Conservation (phyloP, 2,329 filamentous ascomycete species). For the Chaetomiaceae sp. region DNA sequence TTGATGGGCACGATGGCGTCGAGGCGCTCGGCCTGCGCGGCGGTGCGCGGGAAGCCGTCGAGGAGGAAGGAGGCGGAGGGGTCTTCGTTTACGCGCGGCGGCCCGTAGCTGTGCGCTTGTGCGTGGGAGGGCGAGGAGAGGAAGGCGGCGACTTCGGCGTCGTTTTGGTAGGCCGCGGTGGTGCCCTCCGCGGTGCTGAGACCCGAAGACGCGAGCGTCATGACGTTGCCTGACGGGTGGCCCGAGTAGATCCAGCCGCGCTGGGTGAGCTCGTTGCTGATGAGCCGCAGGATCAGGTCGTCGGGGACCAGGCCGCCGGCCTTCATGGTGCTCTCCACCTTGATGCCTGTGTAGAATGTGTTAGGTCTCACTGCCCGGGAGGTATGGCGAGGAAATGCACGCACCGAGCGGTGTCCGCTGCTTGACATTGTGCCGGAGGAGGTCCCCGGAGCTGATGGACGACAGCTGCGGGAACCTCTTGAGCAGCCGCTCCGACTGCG, state of each 20-base stretch:
- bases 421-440: conserved; percentile 89
- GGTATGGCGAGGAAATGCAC: conserved; percentile 27
- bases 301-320: conserved; percentile 87
- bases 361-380: neutral
- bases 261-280: conserved; percentile 79
- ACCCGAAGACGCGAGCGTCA: conserved; percentile 46
- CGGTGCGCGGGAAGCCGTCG: conserved; percentile 91
- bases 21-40: conserved; percentile 70
- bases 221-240: conserved; percentile 39
- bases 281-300: conserved; percentile 84
- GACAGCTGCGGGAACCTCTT: conserved; percentile 82
- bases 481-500: conserved; percentile 86
- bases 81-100: conserved; percentile 55
- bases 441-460: conserved; percentile 88
- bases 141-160: conserved; percentile 39
- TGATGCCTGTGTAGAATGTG: conserved; percentile 59
- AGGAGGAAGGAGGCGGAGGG: conserved; percentile 87
- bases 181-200: conserved; percentile 39
- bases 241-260: conserved; percentile 73
- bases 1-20: conserved; percentile 90
- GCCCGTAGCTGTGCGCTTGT: conserved; percentile 35
- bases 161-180: conserved; percentile 30
- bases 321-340: conserved; percentile 86
- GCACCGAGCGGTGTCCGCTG: conserved; percentile 78
- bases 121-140: conserved; percentile 38